Evolutionary conservation across 768 basidiomycete species (phyloP), one percentile per base, ranked within the genome.

Genomic region (Rubroboletus satanas): DNA sequence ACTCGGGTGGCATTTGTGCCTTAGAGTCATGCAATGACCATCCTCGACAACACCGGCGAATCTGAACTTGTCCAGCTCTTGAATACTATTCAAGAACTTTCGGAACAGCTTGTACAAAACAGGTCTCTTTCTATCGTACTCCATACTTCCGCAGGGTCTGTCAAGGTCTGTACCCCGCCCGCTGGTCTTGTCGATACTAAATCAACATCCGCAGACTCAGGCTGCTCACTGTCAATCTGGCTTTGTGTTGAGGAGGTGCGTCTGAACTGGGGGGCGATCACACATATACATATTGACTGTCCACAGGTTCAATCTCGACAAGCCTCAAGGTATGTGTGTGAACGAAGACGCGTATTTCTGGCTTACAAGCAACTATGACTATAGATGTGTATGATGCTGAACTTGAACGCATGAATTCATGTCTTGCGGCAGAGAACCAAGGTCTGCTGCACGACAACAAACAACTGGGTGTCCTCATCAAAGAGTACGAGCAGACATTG

Each of bases 401-500:
- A 66, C 75, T 99, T 21, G 94, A 98, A 66, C 82, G 83, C 43
- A 92, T 97, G 86, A 95, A 94, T 60, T 72, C 78, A 5, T 78
- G 83, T 45, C 86, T 98, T 64, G 74, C 80, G 5, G 73, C 80
- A 23, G 95, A 99, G 70, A 99, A 98, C 68, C 87, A 89, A 62
- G 73, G 75, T 7, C 75, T 99, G 41, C 83, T 90, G 63, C 83
- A 96, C 62, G 97, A 98, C 74, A 99, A 98, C 77, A 96, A 97
- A 68, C 96, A 98, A 62, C 79, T 99, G 32, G 90, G 87, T 60
- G 75, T 80, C 6, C 76, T 99, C 50, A 87, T 98, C 63, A 94
- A 94, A 64, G 97, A 99, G 69, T 98, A 97, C 66, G 97, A 99
- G 69, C 89, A 92, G 66, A 98, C 96, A 0, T 75, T 99, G 32